These are phyloP conservation scores for Trichaptum fuscoviolaceum DNA, from an alignment of 768 basidiomycete species.

Conservation along the genomic window DNA sequence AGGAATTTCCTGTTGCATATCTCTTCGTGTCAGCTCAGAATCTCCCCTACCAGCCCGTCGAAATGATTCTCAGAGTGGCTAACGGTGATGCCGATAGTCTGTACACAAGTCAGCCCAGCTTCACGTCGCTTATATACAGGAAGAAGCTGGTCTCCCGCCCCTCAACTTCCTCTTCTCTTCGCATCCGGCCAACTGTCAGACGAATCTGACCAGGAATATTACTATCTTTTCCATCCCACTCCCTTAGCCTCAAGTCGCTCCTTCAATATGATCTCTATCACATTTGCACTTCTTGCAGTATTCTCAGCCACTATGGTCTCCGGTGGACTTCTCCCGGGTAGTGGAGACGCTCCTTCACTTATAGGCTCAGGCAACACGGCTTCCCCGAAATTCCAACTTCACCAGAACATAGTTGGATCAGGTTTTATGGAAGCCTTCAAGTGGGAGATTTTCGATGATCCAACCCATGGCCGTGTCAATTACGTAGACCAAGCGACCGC, in stretches of 20 bases:
- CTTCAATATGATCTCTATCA: not conserved
- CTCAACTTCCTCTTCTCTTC: not conserved
- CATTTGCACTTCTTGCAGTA: not conserved
- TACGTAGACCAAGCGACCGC: slow-evolving; percentile 46
- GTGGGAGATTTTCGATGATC: slow-evolving; percentile 49
- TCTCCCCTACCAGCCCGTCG: too few relatives aligned
- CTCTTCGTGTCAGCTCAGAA: too few relatives aligned
- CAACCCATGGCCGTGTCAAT: slow-evolving; percentile 61
- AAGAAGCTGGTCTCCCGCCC: too few relatives aligned
- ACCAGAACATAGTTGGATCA: slow-evolving; percentile 21
- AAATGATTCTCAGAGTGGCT: too few relatives aligned
- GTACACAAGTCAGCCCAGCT: too few relatives aligned
- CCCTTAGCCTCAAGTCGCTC: not conserved
- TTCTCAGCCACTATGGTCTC: not conserved
- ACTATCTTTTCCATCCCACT: not conserved
- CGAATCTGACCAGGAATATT: not conserved
- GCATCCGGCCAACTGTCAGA: not conserved
- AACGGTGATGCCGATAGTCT: too few relatives aligned
- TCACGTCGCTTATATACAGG: too few relatives aligned
- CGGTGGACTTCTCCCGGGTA: not conserved
- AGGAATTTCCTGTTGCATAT: too few relatives aligned
- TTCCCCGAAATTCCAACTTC: not conserved
- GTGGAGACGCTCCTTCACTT: not conserved
- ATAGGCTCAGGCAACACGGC: not conserved
- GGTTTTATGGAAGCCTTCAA: slow-evolving; percentile 44